Base-by-base conservation (phyloP, 768 basidiomycete species). In the Pulveroboletus sp. region DNA sequence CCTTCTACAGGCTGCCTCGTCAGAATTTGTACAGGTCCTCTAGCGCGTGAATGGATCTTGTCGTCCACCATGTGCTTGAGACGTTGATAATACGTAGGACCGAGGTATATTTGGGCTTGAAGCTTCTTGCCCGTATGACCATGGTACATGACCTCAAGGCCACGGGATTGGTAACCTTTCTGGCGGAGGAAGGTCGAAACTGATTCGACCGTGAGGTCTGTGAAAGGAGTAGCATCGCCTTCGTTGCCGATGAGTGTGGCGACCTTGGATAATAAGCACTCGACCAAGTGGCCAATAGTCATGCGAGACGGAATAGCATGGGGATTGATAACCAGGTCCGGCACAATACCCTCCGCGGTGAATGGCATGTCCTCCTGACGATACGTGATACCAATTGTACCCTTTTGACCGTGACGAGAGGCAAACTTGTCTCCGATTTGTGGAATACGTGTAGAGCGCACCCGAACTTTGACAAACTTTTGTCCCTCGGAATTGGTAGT, bases 321-420 rank as follows among this genome's bases (percentile, higher is more conserved):
- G 33, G 97, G 97, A 63, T 99, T 99, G 71, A 99, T 99, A 72
- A 99, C 81, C 61, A 99, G 79, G 68, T 99, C 97, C 10, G 97
- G 97, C 1, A 90, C 90, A 60, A 97, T 92, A 50, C 97, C 97
- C 64, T 98, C 94, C 2, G 86, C 84, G 3, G 94, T 95, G 75
- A 98, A 99, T 25, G 97, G 97, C 97, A 99, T 98, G 66, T 99
- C 97, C 69, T 99, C 97, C 68, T 98, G 97, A 43, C 97, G 91
- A 66, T 99, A 99, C 0, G 95, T 97, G 70, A 99, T 97, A 71
- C 97, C 97, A 54, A 98, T 95, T 10, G 97, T 99, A 70, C 97
- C 97, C 75, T 99, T 99, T 73, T 99, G 97, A 61, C 97, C 97
- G 64, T 99, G 97, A 63, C 97, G 90, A 40, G 97, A 99, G 2